Percentiles rank a stretch among this genome's conserved stretches.
phyloP scores from a whole-genome alignment of 345 rosid genomes.

The Cardamine resedifolia region DNA sequence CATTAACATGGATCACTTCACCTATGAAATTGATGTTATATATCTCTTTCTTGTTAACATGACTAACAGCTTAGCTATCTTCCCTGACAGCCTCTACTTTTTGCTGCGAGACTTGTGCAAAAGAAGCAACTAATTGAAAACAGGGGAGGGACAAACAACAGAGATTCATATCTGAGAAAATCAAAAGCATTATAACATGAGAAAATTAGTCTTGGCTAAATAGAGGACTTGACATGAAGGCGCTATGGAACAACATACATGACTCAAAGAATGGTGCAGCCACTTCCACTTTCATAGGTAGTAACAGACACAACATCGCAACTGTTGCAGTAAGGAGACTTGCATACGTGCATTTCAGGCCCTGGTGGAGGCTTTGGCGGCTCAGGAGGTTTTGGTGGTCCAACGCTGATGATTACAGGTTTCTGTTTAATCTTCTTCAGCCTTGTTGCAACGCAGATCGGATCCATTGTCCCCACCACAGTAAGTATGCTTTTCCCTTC shows the following conservation, averaged over 20 bases:
- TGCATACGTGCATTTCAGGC: constrained; percentile 9
- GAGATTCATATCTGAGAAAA: neutral
- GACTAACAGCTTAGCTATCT: neutral
- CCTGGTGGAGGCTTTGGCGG: constrained; percentile 2
- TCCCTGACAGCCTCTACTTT: neutral
- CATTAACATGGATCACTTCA: too few species aligned
- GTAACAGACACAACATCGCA: constrained; percentile 38
- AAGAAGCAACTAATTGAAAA: neutral
- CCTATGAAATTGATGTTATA: neutral
- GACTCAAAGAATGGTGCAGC: constrained; percentile 35
- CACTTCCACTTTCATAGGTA: constrained; percentile 39
- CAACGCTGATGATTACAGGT: constrained; percentile 38
- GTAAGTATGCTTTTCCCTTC: constrained; percentile 32
- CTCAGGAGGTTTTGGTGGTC: constrained; percentile 38
- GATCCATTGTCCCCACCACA: constrained; percentile 42
- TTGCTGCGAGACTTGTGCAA: neutral
- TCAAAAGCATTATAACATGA: neutral
- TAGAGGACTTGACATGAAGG: constrained; percentile 15
- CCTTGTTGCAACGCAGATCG: constrained; percentile 29
- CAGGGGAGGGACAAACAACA: constrained; percentile 21
- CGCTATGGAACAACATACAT: constrained; percentile 8
- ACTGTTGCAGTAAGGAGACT: constrained; percentile 26
- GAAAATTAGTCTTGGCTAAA: constrained; percentile 1
- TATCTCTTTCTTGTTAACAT: neutral
- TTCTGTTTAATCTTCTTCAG: constrained; percentile 39